Conservation (phyloP, 2,329 filamentous ascomycete species). For the Trichoderma arundinaceum region DNA sequence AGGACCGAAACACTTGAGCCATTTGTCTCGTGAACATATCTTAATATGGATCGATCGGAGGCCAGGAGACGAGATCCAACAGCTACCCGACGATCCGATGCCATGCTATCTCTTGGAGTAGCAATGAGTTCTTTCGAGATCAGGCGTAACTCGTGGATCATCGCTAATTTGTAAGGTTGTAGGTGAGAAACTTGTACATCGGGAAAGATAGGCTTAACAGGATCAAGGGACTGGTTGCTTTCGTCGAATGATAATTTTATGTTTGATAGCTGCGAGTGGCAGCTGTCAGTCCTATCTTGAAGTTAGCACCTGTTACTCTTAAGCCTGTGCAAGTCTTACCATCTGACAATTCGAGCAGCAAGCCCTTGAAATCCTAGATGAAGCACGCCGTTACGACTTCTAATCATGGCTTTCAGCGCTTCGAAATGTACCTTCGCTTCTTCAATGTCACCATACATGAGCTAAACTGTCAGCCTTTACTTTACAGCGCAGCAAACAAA, state of each 20-base stretch:
- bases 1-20: neutral
- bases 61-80: slow-evolving; percentile 13
- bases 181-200: neutral
- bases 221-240: neutral
- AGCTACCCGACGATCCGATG: neutral
- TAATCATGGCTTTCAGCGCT: slow-evolving; percentile 1
- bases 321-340: neutral
- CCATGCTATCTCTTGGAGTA: slow-evolving; percentile 3
- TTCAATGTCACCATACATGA: slow-evolving; percentile 1
- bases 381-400: neutral
- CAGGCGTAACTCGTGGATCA: neutral
- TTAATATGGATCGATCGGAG: slow-evolving; percentile 1
- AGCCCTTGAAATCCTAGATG: slow-evolving; percentile 2
- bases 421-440: slow-evolving; percentile 12
- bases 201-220: neutral
- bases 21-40: neutral
- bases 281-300: slow-evolving; percentile 13
- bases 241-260: neutral
- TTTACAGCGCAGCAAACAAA: neutral
- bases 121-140: neutral
- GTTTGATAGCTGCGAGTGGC: slow-evolving; percentile 15
- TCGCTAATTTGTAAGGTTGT: neutral
- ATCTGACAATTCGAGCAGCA: slow-evolving; percentile 8
- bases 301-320: neutral
- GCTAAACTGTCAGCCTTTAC: neutral